phyloP scores from a whole-genome alignment of 2,329 filamentous ascomycete genomes.

The Tolypocladium ovalisporum region DNA sequence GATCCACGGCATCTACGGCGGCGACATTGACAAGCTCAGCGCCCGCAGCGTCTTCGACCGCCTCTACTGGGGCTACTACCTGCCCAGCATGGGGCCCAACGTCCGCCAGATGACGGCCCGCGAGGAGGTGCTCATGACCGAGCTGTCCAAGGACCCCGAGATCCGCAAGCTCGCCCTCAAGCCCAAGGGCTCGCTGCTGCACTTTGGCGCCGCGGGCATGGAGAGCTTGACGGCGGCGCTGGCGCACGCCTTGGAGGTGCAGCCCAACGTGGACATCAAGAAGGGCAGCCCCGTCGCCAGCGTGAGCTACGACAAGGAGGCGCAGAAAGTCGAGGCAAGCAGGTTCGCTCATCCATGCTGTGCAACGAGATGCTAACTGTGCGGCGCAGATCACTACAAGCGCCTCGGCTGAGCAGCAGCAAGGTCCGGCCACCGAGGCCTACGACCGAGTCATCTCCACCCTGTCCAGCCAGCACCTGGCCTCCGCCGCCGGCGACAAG shows the following conservation, averaged over 20 bases:
- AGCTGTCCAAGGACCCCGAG: conserved; percentile 15
- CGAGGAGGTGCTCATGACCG: conserved; percentile 18
- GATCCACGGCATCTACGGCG: conserved; percentile 85
- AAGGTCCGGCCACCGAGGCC: background rate
- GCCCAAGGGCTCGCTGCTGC: conserved; percentile 19
- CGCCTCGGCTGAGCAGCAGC: background rate
- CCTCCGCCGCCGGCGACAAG: conserved; percentile 19
- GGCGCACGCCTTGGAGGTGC: conserved; percentile 33
- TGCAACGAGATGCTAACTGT: background rate
- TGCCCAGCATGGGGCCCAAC: conserved; percentile 20
- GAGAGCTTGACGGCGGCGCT: conserved; percentile 47
- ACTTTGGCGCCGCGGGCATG: conserved; percentile 45
- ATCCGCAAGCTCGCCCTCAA: conserved; percentile 19
- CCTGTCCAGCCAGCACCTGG: conserved; percentile 38
- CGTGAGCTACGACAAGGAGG: conserved; percentile 27
- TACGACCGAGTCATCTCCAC: conserved; percentile 56
- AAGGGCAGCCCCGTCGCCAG: conserved; percentile 34
- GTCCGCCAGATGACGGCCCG: conserved; percentile 27
- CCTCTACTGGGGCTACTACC: conserved; percentile 19
- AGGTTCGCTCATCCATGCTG: background rate
- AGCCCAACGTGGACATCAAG: conserved; percentile 50
- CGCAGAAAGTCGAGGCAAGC: conserved; percentile 31
- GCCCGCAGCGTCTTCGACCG: conserved; percentile 43
- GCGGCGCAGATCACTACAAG: background rate
- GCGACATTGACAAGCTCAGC: conserved; percentile 74